Base-by-base conservation (phyloP, 768 basidiomycete genomes). In the Boletus bicolor region DNA sequence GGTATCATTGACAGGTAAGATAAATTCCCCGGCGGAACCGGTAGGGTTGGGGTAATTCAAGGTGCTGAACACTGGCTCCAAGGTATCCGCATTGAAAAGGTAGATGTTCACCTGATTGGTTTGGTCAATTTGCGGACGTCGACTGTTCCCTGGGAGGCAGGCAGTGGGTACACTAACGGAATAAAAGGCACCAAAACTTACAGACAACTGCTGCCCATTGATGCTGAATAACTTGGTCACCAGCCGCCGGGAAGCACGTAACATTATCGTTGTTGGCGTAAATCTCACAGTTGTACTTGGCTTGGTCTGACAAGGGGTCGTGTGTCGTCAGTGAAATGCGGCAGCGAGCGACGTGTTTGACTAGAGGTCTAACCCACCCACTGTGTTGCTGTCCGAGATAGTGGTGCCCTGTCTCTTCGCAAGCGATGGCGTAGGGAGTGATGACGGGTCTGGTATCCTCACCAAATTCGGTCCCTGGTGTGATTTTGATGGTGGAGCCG, bases 181-280 rank as follows among this genome's bases (percentile, higher is more conserved):
- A 52, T 37, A n/a, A 59, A 56, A 36, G 55, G 42, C 41, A 64
- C 7, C 46, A 54, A 36, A 0, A 87, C 89, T 70, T 66, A 91
- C 92, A 94, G 66, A 93, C 83, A 66, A 93, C 86, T 37, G 84
- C 80, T 5, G 85, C 82, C 78, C 82, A 91, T 47, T 88, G 71
- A 64, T 87, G 81, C 72, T 96, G 92, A n/a, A 79, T 70, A 57
- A 94, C 76, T 26, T 75, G 57, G 21, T 81, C 81, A 54, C 78
- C 72, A 8, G 70, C 47, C 0, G 75, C 76, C 10, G 93, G 93
- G 67, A 79, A 93, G 69, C 93, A 95, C 8, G 91, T 89, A 42
- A 85, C 78, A 57, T 91, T 76, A 46, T 82, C 71, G 74, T 94
- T 94, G 58, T 83, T 83, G 24, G 85, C 83, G 56, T 71, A 66